Base-by-base conservation (phyloP, 768 basidiomycete species). In the Terana coerulea region DNA sequence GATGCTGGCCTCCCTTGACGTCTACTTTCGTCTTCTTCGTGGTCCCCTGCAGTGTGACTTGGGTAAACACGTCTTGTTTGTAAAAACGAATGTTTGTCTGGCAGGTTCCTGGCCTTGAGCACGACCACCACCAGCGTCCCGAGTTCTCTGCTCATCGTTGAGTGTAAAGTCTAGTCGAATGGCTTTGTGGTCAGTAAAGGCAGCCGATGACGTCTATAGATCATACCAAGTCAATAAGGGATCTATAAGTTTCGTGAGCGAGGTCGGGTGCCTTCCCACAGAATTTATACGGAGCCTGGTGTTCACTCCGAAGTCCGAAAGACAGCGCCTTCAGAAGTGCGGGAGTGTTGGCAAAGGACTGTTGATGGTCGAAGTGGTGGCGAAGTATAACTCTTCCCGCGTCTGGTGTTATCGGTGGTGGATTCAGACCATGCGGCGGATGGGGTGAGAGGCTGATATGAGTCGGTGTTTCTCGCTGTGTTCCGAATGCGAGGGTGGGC, bases 21-120 rank as follows among this genome's bases (percentile, higher is more conserved):
- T 91, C 87, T 53, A 84, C 76, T 47, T 79, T 74, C 0, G 91
- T 93, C 51, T 79, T 78, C 62, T 88, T 81, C 46, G 78, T 83
- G 15, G 72, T 71, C 33, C 83, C 81, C 66, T 73, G 68, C 52
- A 94, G 68, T 2, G 73, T 70, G 5, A 82, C 74, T 56, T 86
- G 77, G 3, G 84, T 85, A 64, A 84, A 95, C 1, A 88, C 92
- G 67, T 95, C 89, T 64, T 95, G 93, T 67, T 97, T 98, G 67
- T 88, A 86, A 63, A 97, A 46, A 46, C 11, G 45, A 87, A 58
- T 88, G 88, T 46, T 84, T 87, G 70, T 95, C 87, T 53, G 79
- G 79, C 19, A 95, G 75, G 61, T 95, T 86, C 55, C 78, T 79
- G 4, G 88, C 92, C 68, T 94, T 91, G 58, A 95, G 79, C 15